Evolutionary conservation across 805 yeast species (phyloP), one percentile per base, ranked within the genome.

Genomic region (Ogataea polymorpha): DNA sequence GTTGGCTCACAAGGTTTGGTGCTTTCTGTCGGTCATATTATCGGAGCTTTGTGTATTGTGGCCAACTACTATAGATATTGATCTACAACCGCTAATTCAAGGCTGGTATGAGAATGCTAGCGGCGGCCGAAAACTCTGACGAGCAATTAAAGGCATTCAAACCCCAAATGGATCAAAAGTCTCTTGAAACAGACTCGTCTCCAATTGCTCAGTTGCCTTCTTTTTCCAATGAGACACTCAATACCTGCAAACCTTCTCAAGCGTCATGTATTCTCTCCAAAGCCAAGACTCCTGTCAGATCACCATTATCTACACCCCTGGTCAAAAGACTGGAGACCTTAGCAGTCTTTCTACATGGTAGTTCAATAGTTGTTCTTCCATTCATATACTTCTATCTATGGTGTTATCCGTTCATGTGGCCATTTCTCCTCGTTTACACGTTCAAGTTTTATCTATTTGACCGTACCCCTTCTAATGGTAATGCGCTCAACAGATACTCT

Each of bases 391-490:
- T 87, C 38, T 63, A 79, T 9, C 53, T 77, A 1, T 68, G 84
- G 64, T 71, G 89, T 0, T 65, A 74, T 34, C 59, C 58, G 3
- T 14, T 35, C 7, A 31, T 49, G 5, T 89, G 97, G 96, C 70
- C 86, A 1, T 41, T 80, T 5, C 53, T 84, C 5, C 56, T 83
- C 5, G 70, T 86, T 0, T 93, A 91, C 59, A 58, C 81, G 15
- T 66, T 74, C 6, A 64, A 77, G 23, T 85, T 82, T 54, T 75
- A 78, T 51, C 28, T 67, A 13, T 45, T 68, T 12, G 88, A 83
- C 61, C 77, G 77, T 46, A 74, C 96, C 1, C 86, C 89, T 0
- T 75, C 80, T 10, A 81, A 83, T 51, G 98, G 98, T 1, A 71
- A 74, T 13, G 83, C 79, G 0, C 72, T 75, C 2, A 63, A 72